Evolutionary conservation across 2,329 filamentous ascomycete species (phyloP), one percentile per base, ranked within the genome.

Genomic region (Simplicillium sp.): DNA sequence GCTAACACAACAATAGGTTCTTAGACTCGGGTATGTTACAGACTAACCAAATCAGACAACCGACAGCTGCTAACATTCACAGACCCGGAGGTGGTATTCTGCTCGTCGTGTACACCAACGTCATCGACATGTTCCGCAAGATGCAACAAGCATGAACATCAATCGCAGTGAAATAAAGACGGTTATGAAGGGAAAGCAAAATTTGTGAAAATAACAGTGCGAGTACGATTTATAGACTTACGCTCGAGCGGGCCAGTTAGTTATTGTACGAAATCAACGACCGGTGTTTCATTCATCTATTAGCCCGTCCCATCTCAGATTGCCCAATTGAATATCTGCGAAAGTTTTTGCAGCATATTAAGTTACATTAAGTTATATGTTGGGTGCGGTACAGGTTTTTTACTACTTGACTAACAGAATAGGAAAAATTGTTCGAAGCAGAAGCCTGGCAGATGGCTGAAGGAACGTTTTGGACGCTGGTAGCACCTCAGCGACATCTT

Each of bases 51-150:
- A 25, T 6, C 20, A 6, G 9, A 25, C 9, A 9, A 33, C 6
- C 31, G 6, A 13, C 31, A n/a, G 6, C 6, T 33, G 31, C 31
- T 33, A 33, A 33, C 31, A 33, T 4, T 7, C 7, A 33, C 31
- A 33, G 31, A 17, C 73, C 72, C 31, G 68, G 70, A 56, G 73
- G 74, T 51, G 74, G 73, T 64, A 84, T 94, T 53, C 69, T 94
- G 44, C 72, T 94, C 34, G 87, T 90, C 41, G 85, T 92, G 38
- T 92, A 84, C 67, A 89, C 84, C n/a, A 80, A 82, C 41, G 81
- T 89, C 43, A 87, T 87, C 79, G 89, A 96, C 61, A 94, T 94
- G 62, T 95, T 96, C 81, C 78, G 87, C 54, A 79, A 77, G 41
- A 62, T 58, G 60, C 62, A 64, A 25, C 20, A 25, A 25, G 20